A percentile compares a stretch with the other conserved stretches of the same genome.
These are phyloP conservation scores for Lactarius psammicola DNA, from an alignment of 768 basidiomycete species.

Conservation along the genomic window DNA sequence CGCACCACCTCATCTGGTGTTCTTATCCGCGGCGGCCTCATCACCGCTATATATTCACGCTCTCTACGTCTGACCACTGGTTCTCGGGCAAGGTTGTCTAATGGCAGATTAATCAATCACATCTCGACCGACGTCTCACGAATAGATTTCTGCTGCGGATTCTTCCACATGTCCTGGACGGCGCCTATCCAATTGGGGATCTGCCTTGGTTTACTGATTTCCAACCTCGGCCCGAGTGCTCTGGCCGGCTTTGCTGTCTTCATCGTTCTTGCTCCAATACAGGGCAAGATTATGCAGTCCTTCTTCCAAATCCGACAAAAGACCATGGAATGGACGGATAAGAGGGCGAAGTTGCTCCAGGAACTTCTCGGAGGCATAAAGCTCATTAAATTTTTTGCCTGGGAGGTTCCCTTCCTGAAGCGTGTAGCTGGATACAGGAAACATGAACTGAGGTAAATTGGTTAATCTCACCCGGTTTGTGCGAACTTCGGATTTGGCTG, in stretches of 20 bases:
- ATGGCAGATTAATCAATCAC: constrained; percentile 89
- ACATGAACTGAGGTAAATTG: constrained; percentile 58
- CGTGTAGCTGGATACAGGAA: constrained; percentile 67
- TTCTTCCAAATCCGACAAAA: constrained; percentile 68
- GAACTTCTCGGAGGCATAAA: constrained; percentile 89
- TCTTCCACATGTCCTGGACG: constrained; percentile 80
- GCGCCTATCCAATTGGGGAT: constrained; percentile 75
- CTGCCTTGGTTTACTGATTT: constrained; percentile 69
- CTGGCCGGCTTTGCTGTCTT: constrained; percentile 61
- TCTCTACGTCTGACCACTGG: constrained; percentile 75
- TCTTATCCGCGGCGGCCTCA: constrained; percentile 77
- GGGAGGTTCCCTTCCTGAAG: constrained; percentile 79
- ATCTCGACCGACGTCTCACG: constrained; percentile 91
- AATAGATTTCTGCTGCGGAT: constrained; percentile 82
- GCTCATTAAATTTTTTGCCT: constrained; percentile 90
- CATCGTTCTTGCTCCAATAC: constrained; percentile 67
- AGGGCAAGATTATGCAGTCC: constrained; percentile 68
- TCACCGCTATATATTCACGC: constrained; percentile 81
- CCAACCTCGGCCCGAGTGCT: constrained; percentile 65
- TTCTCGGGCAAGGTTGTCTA: constrained; percentile 75
- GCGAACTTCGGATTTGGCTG: constrained; percentile 6
- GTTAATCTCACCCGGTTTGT: background rate
- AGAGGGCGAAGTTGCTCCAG: constrained; percentile 83
- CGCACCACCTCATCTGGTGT: constrained; percentile 72
- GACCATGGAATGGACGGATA: constrained; percentile 88